Conservation (phyloP, 257 asterid species). For the Plantago ovata region DNA sequence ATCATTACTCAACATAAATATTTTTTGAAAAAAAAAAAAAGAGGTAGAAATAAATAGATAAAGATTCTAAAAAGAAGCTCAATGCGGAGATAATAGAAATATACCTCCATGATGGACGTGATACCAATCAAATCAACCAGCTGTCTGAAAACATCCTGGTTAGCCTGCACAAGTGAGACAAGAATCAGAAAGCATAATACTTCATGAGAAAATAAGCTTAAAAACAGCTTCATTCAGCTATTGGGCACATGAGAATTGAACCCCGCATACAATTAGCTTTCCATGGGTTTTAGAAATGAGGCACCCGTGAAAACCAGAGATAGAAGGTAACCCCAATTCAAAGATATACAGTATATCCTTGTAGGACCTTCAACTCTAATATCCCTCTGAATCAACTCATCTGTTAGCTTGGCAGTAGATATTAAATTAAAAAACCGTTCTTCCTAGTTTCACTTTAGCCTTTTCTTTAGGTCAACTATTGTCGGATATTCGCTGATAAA, state of each 20-base stretch:
- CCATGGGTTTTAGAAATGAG: neutral
- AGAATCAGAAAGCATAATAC: slow-evolving; percentile 11
- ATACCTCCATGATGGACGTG: slow-evolving; percentile 99
- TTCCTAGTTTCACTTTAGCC: neutral
- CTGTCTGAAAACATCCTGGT: slow-evolving; percentile 78
- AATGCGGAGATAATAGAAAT: slow-evolving; percentile 15
- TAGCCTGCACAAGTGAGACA: slow-evolving; percentile 46
- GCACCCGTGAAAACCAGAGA: neutral
- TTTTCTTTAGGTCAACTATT: neutral
- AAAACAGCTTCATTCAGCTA: slow-evolving; percentile 1
- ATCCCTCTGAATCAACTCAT: neutral
- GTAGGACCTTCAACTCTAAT: neutral
- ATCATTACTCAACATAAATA: slow-evolving; percentile 9
- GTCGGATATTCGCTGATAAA: neutral
- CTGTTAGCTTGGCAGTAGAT: neutral
- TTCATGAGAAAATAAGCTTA: slow-evolving; percentile 6
- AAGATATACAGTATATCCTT: neutral
- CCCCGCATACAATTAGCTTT: slow-evolving; percentile 7
- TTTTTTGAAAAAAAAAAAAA: too few relatives aligned
- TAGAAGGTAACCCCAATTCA: neutral
- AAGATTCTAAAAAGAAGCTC: neutral
- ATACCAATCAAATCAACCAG: slow-evolving; percentile 98
- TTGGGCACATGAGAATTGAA: neutral
- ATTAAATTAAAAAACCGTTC: neutral
- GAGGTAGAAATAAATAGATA: too few relatives aligned